These are phyloP conservation scores for Knufia fluminis DNA, from an alignment of 2,329 filamentous ascomycete species.

Conservation along the genomic window DNA sequence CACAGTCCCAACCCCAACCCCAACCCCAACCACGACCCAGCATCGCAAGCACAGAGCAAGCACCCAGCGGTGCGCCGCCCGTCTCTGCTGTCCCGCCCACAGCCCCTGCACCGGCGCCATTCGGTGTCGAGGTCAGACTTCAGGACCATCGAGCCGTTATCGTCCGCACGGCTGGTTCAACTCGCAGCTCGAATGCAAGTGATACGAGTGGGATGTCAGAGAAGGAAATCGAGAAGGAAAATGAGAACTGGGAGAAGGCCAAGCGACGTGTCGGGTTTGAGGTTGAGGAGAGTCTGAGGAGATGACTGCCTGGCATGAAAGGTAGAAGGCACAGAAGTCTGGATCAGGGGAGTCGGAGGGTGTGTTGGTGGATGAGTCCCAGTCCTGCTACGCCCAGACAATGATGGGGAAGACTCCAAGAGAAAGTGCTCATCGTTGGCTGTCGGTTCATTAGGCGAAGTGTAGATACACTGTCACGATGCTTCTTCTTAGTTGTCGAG, in stretches of 20 bases:
- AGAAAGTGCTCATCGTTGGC: too few species aligned
- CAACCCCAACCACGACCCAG: neutral
- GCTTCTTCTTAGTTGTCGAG: too few species aligned
- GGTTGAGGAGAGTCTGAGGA: constrained; percentile 60
- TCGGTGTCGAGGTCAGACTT: constrained; percentile 22
- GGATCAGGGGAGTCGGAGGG: too few species aligned
- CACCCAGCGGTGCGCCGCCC: neutral
- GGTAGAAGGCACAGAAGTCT: too few species aligned
- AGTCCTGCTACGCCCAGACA: too few species aligned
- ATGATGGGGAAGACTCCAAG: too few species aligned
- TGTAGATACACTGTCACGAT: too few species aligned
- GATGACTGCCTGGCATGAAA: constrained; percentile 18
- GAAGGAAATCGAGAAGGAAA: constrained; percentile 23
- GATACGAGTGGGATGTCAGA: constrained; percentile 18
- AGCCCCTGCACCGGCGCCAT: neutral
- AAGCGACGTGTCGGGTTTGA: constrained; percentile 75
- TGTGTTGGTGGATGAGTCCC: too few species aligned
- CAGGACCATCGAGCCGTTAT: constrained; percentile 21
- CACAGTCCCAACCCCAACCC: neutral
- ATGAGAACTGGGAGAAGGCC: constrained; percentile 53
- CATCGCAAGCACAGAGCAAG: neutral
- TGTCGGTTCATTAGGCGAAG: too few species aligned
- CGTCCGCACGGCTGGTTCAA: constrained; percentile 31
- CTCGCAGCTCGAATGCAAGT: neutral
- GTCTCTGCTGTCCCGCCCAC: neutral